Base-by-base conservation (phyloP, 1,139 yeast species). In the Barnettozyma hawaiiensis region DNA sequence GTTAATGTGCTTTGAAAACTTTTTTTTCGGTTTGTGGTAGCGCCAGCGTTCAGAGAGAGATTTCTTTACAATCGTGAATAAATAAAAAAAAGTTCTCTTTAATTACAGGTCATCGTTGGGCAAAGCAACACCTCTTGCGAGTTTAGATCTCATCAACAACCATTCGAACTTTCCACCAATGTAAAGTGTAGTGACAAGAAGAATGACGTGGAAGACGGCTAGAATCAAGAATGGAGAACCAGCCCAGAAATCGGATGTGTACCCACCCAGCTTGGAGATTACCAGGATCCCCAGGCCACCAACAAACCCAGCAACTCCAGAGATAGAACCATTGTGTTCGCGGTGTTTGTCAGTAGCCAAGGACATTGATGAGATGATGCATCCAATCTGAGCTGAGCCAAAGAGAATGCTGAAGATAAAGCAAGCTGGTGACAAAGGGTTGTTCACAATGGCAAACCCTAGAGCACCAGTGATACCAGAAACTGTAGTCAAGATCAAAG, bases 271-370 rank as follows among this genome's bases (percentile, higher is more conserved):
- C 51, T 75, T 74, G 32, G 81, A 72, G 20, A 81, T 64, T 1
- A 78, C 44, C 45, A 83, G 61, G 21, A 82, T 80, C 2, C 92
- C 92, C n/a, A 78, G 42, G 1, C 86, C 87, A 8, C 89, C 89
- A 52, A 73, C 66, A 43, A 83, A 70, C 15, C 82, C 74, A 57
- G 78, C 81, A 7, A 81, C 75, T 2, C 92, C 92, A 45, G 83
- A 74, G 34, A 83, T 71, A 6, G 85, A 72, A 6, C 92, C 92
- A 43, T 78, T 74, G 44, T 66, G 56, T 54, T 57, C 62, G 22
- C 69, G 60, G 18, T 67, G 63, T 24, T 63, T 60, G 42, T 67
- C 71, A 0, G 78, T 71, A 42, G 69, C 66, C 40, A 69, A 54
- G 1, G 73, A 64, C 68, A 72, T 66, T 9, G 78, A 71, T 7